Evolutionary conservation across 768 basidiomycete species (phyloP).

Genomic region (Boletus huronensis): DNA sequence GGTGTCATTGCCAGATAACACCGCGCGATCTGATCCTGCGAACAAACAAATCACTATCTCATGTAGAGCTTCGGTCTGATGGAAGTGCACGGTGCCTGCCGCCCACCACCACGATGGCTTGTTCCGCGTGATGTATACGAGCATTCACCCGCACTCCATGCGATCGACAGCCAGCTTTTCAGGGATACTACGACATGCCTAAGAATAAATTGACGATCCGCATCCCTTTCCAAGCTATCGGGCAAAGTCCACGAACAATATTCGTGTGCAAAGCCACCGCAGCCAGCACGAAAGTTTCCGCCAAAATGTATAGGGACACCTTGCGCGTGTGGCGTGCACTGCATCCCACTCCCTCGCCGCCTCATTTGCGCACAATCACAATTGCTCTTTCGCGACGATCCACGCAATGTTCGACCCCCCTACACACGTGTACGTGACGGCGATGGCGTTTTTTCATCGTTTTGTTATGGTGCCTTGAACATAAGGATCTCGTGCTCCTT

Average conservation of each 20-base stretch:
- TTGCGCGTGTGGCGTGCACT: background rate
- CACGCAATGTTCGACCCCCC: background rate
- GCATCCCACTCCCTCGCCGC: background rate
- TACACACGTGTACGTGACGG: background rate
- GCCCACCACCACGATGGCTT: background rate
- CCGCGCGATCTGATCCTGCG: constrained; percentile 15
- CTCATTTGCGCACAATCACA: background rate
- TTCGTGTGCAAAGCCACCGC: background rate
- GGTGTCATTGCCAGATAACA: background rate
- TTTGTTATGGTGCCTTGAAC: background rate
- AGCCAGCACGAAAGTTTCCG: background rate
- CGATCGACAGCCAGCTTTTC: background rate
- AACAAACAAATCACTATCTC: background rate
- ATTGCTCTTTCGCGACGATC: background rate
- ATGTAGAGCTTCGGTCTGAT: constrained; percentile 1
- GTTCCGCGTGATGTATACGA: background rate
- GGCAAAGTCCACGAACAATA: constrained; percentile 8
- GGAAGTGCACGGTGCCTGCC: background rate
- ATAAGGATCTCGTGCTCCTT: background rate
- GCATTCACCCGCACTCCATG: background rate
- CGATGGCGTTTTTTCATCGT: background rate
- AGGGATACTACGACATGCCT: background rate
- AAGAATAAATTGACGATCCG: constrained; percentile 15
- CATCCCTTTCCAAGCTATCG: background rate
- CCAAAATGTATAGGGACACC: background rate